Conservation (phyloP, 2,329 filamentous ascomycete species). For the Aspergillus sp. region DNA sequence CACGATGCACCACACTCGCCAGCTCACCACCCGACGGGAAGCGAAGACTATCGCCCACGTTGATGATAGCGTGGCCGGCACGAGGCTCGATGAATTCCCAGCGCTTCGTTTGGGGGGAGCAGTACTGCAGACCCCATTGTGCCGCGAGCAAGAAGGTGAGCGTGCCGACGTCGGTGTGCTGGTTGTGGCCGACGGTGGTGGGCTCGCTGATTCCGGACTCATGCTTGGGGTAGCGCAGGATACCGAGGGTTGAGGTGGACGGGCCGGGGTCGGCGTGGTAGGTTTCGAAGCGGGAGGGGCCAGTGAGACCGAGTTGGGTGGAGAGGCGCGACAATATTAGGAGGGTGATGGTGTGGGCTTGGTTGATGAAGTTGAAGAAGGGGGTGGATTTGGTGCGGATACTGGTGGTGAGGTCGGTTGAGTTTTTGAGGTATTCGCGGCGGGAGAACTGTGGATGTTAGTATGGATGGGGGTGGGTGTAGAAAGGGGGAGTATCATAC, state of each 20-base stretch:
- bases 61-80: conserved; percentile 55
- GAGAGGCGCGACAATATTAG: neutral
- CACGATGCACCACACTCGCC: neutral
- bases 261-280: neutral
- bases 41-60: conserved; percentile 60
- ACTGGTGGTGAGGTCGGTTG: too few relatives aligned
- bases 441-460: too few relatives aligned
- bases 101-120: conserved; percentile 51
- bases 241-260: neutral
- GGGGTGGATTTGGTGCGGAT: too few relatives aligned
- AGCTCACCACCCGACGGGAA: conserved; percentile 8
- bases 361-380: too few relatives aligned
- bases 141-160: conserved; percentile 59
- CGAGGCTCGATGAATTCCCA: conserved; percentile 59
- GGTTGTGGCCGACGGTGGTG: neutral
- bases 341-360: too few relatives aligned
- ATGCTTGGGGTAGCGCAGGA: neutral
- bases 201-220: neutral
- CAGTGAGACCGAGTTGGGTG: neutral
- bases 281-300: neutral
- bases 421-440: too few relatives aligned
- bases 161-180: conserved; percentile 54
- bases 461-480: too few relatives aligned
- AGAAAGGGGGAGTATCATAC: too few relatives aligned
- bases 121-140: conserved; percentile 61